These are phyloP conservation scores for Ganoderma lucidum DNA, from an alignment of 1,284 basidiomycete species.

Conservation along the genomic window DNA sequence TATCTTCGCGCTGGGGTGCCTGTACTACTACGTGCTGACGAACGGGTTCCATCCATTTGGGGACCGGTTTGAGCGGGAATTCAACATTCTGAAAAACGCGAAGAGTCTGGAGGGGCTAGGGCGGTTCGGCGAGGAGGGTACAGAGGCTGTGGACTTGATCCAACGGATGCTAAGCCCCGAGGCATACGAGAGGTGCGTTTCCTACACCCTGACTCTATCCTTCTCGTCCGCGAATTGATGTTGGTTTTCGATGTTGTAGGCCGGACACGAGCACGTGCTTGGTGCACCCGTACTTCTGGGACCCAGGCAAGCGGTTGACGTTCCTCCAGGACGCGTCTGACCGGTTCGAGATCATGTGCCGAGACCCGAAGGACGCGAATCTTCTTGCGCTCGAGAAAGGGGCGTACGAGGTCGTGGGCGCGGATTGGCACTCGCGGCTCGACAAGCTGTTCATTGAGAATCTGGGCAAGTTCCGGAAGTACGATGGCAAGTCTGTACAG, in stretches of 20 bases:
- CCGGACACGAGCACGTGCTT: slow-evolving; percentile 90
- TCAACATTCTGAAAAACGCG: slow-evolving; percentile 87
- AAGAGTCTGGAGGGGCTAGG: slow-evolving; percentile 77
- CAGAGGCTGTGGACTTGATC: slow-evolving; percentile 86
- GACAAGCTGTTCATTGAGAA: slow-evolving; percentile 94
- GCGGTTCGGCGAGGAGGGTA: slow-evolving; percentile 89
- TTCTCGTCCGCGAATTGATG: background rate
- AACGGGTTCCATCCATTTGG: slow-evolving; percentile 92
- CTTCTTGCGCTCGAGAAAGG: slow-evolving; percentile 81
- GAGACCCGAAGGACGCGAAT: slow-evolving; percentile 85
- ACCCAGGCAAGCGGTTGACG: slow-evolving; percentile 81
- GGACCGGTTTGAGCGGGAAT: slow-evolving; percentile 89
- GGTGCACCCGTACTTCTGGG: slow-evolving; percentile 98
- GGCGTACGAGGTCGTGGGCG: slow-evolving; percentile 75
- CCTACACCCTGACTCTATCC: background rate
- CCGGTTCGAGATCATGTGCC: slow-evolving; percentile 97
- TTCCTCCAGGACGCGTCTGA: slow-evolving; percentile 98
- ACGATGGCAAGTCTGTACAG: slow-evolving; percentile 90
- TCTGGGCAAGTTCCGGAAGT: slow-evolving; percentile 96
- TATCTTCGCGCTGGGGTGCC: slow-evolving; percentile 92
- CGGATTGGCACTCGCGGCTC: slow-evolving; percentile 88
- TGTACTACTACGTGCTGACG: slow-evolving; percentile 92
- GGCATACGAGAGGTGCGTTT: slow-evolving; percentile 71
- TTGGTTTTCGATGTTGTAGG: slow-evolving; percentile 49
- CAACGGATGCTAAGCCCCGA: slow-evolving; percentile 78